Evolutionary conservation across 441 rosid genomes (phyloP).

Genomic region (Oxalis stricta): DNA sequence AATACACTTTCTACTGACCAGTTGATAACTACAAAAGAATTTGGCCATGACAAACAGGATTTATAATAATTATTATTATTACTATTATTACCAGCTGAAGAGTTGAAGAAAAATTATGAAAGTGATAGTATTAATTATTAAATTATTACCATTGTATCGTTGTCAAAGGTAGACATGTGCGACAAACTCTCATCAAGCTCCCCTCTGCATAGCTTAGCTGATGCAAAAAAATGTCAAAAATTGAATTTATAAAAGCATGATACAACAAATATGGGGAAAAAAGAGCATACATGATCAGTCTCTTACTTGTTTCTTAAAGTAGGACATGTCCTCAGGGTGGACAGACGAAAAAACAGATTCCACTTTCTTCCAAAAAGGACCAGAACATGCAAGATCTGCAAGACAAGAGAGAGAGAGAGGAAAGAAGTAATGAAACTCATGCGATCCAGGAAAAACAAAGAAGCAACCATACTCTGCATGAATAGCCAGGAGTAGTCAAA

Average conservation of each 20-base stretch:
- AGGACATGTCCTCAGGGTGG: conserved; percentile 47
- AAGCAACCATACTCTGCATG: neutral
- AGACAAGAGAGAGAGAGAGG: conserved; percentile 9
- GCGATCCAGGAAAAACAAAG: neutral
- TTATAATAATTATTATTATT: too few species aligned
- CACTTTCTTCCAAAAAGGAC: conserved; percentile 83
- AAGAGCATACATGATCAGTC: conserved; percentile 7
- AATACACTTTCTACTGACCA: neutral
- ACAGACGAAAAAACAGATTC: conserved; percentile 53
- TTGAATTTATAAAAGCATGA: conserved; percentile 6
- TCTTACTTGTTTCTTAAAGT: conserved; percentile 74
- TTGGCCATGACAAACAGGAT: too few species aligned
- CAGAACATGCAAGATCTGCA: conserved; percentile 55
- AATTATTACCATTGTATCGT: conserved; percentile 32
- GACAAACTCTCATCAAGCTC: conserved; percentile 57
- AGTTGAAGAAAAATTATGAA: conserved; percentile 3
- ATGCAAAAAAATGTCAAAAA: conserved; percentile 15
- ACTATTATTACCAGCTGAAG: too few species aligned
- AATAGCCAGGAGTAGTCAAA: conserved; percentile 5
- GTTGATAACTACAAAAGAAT: too few species aligned
- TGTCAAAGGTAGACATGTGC: conserved; percentile 36
- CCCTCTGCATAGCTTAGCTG: conserved; percentile 55
- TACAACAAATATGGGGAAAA: neutral
- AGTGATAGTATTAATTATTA: conserved; percentile 5
- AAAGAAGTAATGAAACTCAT: neutral